Evolutionary conservation across 2,329 filamentous ascomycete genomes (phyloP), one percentile per base, ranked within the genome.

Genomic region (Colletotrichum zoysiae): DNA sequence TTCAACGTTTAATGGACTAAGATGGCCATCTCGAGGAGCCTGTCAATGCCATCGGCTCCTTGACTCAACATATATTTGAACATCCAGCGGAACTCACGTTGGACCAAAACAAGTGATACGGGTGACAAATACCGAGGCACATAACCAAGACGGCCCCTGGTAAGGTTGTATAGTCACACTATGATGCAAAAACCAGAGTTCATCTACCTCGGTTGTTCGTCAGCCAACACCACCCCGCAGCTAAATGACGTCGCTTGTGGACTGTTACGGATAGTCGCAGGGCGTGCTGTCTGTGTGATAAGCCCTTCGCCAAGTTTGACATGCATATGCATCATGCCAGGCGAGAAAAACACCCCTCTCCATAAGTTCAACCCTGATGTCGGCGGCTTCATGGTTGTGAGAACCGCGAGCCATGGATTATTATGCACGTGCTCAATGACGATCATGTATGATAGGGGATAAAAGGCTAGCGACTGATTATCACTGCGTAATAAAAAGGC

Each of bases 251-350:
- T 69, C 44, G 57, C 12, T 23, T 44, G 60, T 26, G 26, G 51
- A 42, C 40, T 35, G 23, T 23, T 42, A 14, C 46, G 60, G 40
- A 30, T 42, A 18, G 18, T 11, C 14, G 11, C 23, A 50, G 33
- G 14, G 42, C 9, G 8, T 51, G 44, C 42, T n/a, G 18, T 46
- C 50, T 40, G 63, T 40, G 63, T 30, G n/a, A 40, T 33, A 40
- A 20, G n/a, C 14, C 48, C 56, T 50, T 40, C 18, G 63, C 67
- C 67, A 70, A 67, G 62, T 70, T 60, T 33, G 18, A 26, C 48
- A 14, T 66, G 56, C 63, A 61, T 57, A 38, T 8, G 51, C 42
- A 42, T 65, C 33, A 35, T 38, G 35, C 40, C 51, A 57, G 23
- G 20, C 48, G 44, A 61, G 42, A 57, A 57, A 26, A 20, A 2